Evolutionary conservation across 1,284 basidiomycete genomes (phyloP).

Genomic region (Afroboletus lepidellus): DNA sequence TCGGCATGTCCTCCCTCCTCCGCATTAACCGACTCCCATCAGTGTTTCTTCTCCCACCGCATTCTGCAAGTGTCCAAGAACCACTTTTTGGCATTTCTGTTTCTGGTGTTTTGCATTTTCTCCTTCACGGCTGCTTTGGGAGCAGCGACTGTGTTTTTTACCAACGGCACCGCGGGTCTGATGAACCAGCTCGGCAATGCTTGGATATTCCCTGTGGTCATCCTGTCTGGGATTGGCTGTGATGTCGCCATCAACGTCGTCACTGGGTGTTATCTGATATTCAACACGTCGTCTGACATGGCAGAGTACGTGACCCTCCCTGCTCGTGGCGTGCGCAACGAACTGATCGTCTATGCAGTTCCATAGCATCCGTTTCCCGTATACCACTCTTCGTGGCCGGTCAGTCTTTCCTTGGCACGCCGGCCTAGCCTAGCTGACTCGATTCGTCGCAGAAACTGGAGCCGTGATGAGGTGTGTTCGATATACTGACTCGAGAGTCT

Average conservation of each 20-base stretch:
- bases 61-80: slow-evolving; percentile 18
- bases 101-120: slow-evolving; percentile 21
- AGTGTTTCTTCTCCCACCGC: slow-evolving; percentile 26
- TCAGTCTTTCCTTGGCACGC: slow-evolving; percentile 6
- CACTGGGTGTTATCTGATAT: slow-evolving; percentile 14
- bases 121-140: slow-evolving; percentile 25
- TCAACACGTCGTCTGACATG: not conserved
- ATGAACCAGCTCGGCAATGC: slow-evolving; percentile 10
- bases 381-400: slow-evolving; percentile 13
- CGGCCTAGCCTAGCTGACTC: slow-evolving; percentile 6
- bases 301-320: slow-evolving; percentile 7
- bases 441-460: slow-evolving; percentile 18
- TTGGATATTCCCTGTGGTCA: slow-evolving; percentile 21
- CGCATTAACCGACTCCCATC: not conserved
- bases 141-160: slow-evolving; percentile 21
- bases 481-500: not conserved
- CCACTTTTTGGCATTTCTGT: slow-evolving; percentile 13
- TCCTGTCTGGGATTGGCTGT: slow-evolving; percentile 22
- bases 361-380: not conserved
- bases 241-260: slow-evolving; percentile 17
- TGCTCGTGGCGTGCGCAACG: not conserved
- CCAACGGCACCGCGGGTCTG: not conserved
- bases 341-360: slow-evolving; percentile 5
- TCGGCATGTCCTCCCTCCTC: not conserved
- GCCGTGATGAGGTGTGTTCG: slow-evolving; percentile 15